phyloP scores from a whole-genome alignment of 805 yeast species.

The Wickerhamiella sorbophila region DNA sequence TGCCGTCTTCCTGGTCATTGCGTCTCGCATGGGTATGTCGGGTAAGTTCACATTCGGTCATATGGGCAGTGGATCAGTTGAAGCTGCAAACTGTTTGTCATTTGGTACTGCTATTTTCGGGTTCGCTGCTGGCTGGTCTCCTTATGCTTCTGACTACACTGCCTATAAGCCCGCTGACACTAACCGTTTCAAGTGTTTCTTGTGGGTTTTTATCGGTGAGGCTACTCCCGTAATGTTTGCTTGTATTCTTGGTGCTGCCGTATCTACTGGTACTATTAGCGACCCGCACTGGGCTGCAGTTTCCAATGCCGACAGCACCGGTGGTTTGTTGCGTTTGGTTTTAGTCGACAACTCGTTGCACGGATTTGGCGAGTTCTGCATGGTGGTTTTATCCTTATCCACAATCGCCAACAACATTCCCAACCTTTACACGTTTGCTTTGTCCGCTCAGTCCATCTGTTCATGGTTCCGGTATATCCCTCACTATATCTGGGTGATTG shows the following conservation, averaged over 20 bases:
- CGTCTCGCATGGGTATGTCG: slow-evolving; percentile 58
- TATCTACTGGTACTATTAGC: slow-evolving; percentile 50
- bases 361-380: slow-evolving; percentile 81
- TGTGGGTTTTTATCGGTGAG: slow-evolving; percentile 50
- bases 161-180: slow-evolving; percentile 66
- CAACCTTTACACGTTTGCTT: slow-evolving; percentile 80
- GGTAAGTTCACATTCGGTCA: slow-evolving; percentile 45
- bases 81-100: slow-evolving; percentile 64
- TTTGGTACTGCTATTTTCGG: slow-evolving; percentile 78
- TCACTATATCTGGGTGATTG: slow-evolving; percentile 66
- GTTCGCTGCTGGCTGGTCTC: slow-evolving; percentile 89
- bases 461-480: slow-evolving; percentile 61
- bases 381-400: slow-evolving; percentile 71
- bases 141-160: slow-evolving; percentile 85
- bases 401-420: slow-evolving; percentile 88
- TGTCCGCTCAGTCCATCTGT: slow-evolving; percentile 78
- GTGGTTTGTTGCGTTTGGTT: slow-evolving; percentile 73
- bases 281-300: slow-evolving; percentile 31
- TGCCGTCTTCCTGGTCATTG: slow-evolving; percentile 58
- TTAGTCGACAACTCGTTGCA: slow-evolving; percentile 68
- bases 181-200: slow-evolving; percentile 44
- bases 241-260: slow-evolving; percentile 75
- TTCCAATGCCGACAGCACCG: slow-evolving; percentile 44
- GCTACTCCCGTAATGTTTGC: slow-evolving; percentile 55
- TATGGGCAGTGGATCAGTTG: slow-evolving; percentile 42